phyloP scores from a whole-genome alignment of 805 yeast species.

The Candida nonsorbophila region DNA sequence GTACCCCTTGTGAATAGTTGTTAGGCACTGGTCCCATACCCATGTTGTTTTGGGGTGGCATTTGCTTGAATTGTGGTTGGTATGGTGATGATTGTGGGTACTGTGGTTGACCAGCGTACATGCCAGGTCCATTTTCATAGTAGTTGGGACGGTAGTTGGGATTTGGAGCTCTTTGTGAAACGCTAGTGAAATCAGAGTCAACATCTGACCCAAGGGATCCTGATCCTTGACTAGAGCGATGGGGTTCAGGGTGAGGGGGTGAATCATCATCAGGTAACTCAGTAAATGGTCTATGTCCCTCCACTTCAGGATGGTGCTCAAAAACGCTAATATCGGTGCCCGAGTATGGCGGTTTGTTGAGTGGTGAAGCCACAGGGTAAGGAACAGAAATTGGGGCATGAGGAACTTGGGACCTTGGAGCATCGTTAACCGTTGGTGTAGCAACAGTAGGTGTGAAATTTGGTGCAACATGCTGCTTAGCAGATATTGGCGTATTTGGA shows the following conservation, averaged over 20 bases:
- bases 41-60: slow-evolving; percentile 1
- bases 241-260: slow-evolving; percentile 6
- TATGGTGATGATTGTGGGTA: slow-evolving; percentile 3
- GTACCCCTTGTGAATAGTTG: slow-evolving; percentile 4
- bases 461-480: slow-evolving; percentile 28
- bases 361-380: slow-evolving; percentile 13
- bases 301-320: slow-evolving; percentile 41
- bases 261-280: slow-evolving; percentile 27
- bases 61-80: slow-evolving; percentile 4
- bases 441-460: slow-evolving; percentile 20
- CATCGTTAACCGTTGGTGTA: slow-evolving; percentile 18
- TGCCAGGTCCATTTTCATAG: slow-evolving; percentile 13
- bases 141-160: slow-evolving; percentile 40
- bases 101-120: slow-evolving; percentile 9
- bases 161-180: slow-evolving; percentile 71
- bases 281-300: slow-evolving; percentile 42
- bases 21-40: background rate
- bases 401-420: slow-evolving; percentile 14
- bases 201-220: slow-evolving; percentile 25
- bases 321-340: slow-evolving; percentile 24
- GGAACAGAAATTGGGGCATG: slow-evolving; percentile 16
- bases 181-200: slow-evolving; percentile 70
- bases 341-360: slow-evolving; percentile 12
- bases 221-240: slow-evolving; percentile 8
- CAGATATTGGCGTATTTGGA: slow-evolving; percentile 28